Evolutionary conservation across 495 filamentous ascomycete species (phyloP).

Genomic region (Neurospora sp.): DNA sequence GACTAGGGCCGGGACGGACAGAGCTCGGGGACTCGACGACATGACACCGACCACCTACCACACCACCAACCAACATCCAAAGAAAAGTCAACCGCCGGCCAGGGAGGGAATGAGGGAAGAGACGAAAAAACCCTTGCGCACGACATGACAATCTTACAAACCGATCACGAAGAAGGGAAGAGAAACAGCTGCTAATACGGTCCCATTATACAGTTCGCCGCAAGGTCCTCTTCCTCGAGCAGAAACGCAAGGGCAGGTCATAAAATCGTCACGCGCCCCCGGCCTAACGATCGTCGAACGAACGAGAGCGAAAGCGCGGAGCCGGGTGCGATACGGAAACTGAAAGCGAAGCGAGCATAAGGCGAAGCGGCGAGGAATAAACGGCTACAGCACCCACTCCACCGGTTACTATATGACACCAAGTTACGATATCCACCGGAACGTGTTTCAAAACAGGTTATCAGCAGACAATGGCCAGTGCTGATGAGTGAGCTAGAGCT

Average conservation of each 20-base stretch:
- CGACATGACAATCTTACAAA: too few species aligned
- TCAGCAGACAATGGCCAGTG: background rate
- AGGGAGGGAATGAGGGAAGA: background rate
- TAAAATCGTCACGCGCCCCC: background rate
- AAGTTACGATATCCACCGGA: background rate
- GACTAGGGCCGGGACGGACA: background rate
- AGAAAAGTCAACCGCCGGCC: background rate
- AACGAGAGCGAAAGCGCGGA: background rate
- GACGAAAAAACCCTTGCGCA: background rate
- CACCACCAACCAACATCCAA: background rate
- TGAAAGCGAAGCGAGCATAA: background rate
- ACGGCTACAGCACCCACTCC: background rate
- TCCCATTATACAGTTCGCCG: slow-evolving; percentile 51
- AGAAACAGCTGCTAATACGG: background rate
- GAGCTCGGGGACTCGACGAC: background rate
- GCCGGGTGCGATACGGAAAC: background rate
- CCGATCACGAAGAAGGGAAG: background rate
- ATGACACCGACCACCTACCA: background rate
- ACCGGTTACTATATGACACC: background rate
- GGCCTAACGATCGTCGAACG: background rate
- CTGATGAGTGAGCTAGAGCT: background rate
- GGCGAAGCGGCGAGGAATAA: background rate
- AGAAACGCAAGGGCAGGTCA: slow-evolving; percentile 51
- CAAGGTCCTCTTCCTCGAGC: slow-evolving; percentile 87
- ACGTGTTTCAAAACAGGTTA: background rate